phyloP scores from a whole-genome alignment of 768 basidiomycete genomes.

The Rossbeevera mucosa region DNA sequence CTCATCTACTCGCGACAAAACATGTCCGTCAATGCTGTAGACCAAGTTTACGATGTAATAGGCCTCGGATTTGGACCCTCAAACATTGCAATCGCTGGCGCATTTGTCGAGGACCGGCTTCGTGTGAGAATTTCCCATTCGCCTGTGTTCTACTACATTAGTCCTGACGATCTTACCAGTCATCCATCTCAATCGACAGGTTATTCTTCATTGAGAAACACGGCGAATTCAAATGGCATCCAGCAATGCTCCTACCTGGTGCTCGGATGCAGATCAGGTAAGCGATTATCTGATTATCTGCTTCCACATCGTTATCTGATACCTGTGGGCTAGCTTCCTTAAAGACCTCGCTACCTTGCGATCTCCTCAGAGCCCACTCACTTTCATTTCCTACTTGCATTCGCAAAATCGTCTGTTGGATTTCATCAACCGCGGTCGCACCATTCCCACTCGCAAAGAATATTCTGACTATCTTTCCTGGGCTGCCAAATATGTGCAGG shows the following conservation, averaged over 20 bases:
- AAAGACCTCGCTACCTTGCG: slow-evolving; percentile 53
- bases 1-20: background rate
- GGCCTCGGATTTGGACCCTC: slow-evolving; percentile 52
- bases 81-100: slow-evolving; percentile 48
- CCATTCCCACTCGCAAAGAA: slow-evolving; percentile 48
- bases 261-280: slow-evolving; percentile 53
- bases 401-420: slow-evolving; percentile 43
- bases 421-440: slow-evolving; percentile 52
- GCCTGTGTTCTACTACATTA: background rate
- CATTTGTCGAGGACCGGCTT: slow-evolving; percentile 39
- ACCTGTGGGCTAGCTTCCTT: slow-evolving; percentile 35
- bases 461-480: slow-evolving; percentile 52
- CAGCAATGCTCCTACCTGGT: slow-evolving; percentile 50
- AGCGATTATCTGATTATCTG: background rate
- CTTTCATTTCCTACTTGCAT: slow-evolving; percentile 52
- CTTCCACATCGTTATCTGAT: slow-evolving; percentile 4
- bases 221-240: slow-evolving; percentile 48
- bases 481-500: slow-evolving; percentile 44
- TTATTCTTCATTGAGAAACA: slow-evolving; percentile 49
- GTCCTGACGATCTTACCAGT: slow-evolving; percentile 5
- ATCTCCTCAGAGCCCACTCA: slow-evolving; percentile 46
- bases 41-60: slow-evolving; percentile 39
- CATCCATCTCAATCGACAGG: slow-evolving; percentile 23
- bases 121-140: slow-evolving; percentile 7
- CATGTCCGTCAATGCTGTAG: slow-evolving; percentile 3